Conservation (phyloP, 208 protist genomes). For the Acanthamoeba sp. region DNA sequence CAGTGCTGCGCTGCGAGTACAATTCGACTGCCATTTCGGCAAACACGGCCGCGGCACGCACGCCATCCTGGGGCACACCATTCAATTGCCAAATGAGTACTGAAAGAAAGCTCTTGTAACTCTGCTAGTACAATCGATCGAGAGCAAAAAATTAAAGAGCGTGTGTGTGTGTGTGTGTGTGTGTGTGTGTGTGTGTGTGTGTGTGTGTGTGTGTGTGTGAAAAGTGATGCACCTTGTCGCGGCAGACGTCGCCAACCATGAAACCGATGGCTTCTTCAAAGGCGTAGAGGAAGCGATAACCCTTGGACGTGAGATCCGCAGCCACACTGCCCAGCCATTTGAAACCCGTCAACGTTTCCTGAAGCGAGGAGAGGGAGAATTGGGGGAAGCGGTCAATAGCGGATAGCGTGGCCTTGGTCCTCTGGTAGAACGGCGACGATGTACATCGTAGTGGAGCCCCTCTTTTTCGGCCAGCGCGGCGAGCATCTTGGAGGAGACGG, state of each 20-base stretch:
- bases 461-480: constrained; percentile 94
- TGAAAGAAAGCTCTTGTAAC: too few species aligned
- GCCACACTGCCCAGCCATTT: constrained; percentile 98
- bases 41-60: constrained; percentile 93
- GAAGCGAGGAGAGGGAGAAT: too few species aligned
- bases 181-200: too few species aligned
- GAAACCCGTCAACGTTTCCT: constrained; percentile 98
- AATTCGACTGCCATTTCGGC: constrained; percentile 94
- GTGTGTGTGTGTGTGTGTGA: background rate
- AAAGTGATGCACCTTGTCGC: constrained; percentile 92
- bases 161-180: too few species aligned
- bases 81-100: too few species aligned
- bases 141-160: too few species aligned
- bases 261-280: constrained; percentile 99
- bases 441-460: constrained; percentile 87
- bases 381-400: too few species aligned
- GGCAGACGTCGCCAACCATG: constrained; percentile 93
- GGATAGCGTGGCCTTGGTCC: too few species aligned
- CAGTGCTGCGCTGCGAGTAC: constrained; percentile 81
- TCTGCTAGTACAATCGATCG: too few species aligned
- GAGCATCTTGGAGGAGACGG: constrained; percentile 94
- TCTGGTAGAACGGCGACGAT: too few species aligned
- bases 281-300: constrained; percentile 92
- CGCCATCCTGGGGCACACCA: constrained; percentile 95
- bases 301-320: constrained; percentile 83